Evolutionary conservation across 1,139 yeast species (phyloP).

Genomic region (Saccharomyces hybrid): DNA sequence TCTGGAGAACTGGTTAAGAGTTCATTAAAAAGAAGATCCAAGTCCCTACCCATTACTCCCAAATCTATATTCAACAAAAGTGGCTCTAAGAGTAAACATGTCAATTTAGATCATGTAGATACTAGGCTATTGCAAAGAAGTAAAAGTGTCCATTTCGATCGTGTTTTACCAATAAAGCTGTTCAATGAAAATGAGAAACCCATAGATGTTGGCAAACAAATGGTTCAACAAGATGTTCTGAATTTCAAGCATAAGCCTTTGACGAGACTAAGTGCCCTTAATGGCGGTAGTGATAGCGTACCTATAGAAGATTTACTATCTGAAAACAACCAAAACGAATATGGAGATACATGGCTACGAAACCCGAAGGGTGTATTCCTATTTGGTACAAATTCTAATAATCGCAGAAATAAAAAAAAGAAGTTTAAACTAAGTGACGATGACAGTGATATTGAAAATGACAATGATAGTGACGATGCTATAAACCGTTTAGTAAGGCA

Average conservation of each 20-base stretch:
- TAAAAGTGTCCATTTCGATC: conserved; percentile 29
- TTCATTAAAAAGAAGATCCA: conserved; percentile 25
- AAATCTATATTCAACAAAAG: conserved; percentile 8
- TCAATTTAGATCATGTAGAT: not conserved
- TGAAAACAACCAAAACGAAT: not conserved
- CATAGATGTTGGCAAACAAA: conserved; percentile 12
- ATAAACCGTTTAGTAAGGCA: conserved; percentile 1
- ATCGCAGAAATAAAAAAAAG: not conserved
- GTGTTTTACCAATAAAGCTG: conserved; percentile 21
- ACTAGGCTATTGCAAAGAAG: conserved; percentile 12
- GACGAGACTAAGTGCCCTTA: conserved; percentile 1
- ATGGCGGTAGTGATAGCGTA: not conserved
- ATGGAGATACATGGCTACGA: not conserved
- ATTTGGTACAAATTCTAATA: not conserved
- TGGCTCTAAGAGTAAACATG: not conserved
- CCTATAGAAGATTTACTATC: not conserved
- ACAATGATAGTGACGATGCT: conserved; percentile 3
- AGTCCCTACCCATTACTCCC: conserved; percentile 25
- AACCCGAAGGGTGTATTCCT: not conserved
- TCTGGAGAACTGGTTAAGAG: conserved; percentile 26
- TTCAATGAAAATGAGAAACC: conserved; percentile 26
- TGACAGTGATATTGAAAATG: conserved; percentile 4
- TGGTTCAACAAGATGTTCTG: conserved; percentile 10
- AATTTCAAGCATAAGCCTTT: conserved; percentile 15
- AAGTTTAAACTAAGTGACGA: conserved; percentile 6